phyloP scores from a whole-genome alignment of 495 filamentous ascomycete species.

The Trichoderma reesei region DNA sequence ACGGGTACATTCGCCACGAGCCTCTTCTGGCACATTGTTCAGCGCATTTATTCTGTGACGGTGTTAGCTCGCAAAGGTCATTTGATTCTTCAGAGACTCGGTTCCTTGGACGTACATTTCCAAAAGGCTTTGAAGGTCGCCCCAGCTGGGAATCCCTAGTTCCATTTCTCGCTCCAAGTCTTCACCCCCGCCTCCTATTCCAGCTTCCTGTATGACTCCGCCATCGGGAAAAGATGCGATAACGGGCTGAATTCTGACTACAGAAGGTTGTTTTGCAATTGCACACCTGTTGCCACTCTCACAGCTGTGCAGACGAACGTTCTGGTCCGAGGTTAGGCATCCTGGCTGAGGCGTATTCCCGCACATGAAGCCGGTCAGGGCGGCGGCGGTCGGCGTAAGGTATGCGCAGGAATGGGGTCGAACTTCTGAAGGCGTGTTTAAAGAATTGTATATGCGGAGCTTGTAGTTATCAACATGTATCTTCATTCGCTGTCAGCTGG shows the following conservation, averaged over 20 bases:
- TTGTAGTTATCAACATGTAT: slow-evolving; percentile 83
- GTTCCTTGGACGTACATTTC: slow-evolving; percentile 28
- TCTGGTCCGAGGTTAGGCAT: slow-evolving; percentile 54
- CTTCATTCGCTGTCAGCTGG: slow-evolving; percentile 25
- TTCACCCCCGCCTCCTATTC: slow-evolving; percentile 69
- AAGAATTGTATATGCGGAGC: slow-evolving; percentile 57
- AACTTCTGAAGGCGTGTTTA: slow-evolving; percentile 30
- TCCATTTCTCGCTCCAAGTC: slow-evolving; percentile 59
- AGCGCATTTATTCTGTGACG: slow-evolving; percentile 16
- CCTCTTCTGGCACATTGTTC: slow-evolving; percentile 16
- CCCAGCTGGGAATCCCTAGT: slow-evolving; percentile 44
- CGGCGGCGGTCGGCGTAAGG: slow-evolving; percentile 48
- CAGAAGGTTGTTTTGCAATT: slow-evolving; percentile 40
- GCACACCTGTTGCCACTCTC: slow-evolving; percentile 61
- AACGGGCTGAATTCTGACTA: slow-evolving; percentile 73
- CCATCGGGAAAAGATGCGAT: slow-evolving; percentile 48
- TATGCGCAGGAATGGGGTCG: slow-evolving; percentile 27
- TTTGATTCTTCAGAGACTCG: not conserved
- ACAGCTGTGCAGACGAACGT: slow-evolving; percentile 77
- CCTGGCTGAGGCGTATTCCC: slow-evolving; percentile 63
- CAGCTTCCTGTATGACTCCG: slow-evolving; percentile 57
- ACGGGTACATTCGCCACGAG: slow-evolving; percentile 18
- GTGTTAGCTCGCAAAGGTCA: not conserved
- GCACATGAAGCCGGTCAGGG: slow-evolving; percentile 64
- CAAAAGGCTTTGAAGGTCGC: slow-evolving; percentile 37